These are phyloP conservation scores for Penicillium desertorum DNA, from an alignment of 495 filamentous ascomycete species.

Conservation along the genomic window DNA sequence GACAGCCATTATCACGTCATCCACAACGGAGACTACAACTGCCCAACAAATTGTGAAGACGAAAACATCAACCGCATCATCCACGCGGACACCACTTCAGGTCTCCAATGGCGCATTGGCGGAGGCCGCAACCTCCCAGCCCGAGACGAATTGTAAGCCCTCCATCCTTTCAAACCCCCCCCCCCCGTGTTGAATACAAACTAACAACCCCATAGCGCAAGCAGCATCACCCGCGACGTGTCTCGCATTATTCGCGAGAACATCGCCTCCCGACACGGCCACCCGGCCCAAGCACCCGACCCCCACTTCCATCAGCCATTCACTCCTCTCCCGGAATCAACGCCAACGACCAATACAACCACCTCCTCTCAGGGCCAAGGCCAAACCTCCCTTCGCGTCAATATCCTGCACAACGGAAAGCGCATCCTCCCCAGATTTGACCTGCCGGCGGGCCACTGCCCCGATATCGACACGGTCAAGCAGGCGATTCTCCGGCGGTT, in stretches of 20 bases:
- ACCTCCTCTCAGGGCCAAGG: constrained; percentile 7
- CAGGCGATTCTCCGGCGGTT: constrained; percentile 37
- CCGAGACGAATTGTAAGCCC: constrained; percentile 45
- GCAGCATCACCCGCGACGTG: constrained; percentile 45
- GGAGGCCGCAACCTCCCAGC: constrained; percentile 29
- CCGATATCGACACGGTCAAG: constrained; percentile 35
- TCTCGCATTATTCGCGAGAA: constrained; percentile 45
- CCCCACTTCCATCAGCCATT: constrained; percentile 22
- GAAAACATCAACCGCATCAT: constrained; percentile 39
- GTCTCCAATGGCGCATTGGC: constrained; percentile 43
- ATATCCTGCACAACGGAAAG: constrained; percentile 44
- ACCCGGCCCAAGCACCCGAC: constrained; percentile 16
- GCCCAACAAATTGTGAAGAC: constrained; percentile 35
- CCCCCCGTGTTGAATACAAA: constrained; percentile 3
- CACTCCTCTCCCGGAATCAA: constrained; percentile 15
- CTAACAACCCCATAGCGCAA: constrained; percentile 35
- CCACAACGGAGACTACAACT: constrained; percentile 38
- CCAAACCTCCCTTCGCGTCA: constrained; percentile 40
- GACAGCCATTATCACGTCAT: constrained; percentile 47
- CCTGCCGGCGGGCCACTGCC: constrained; percentile 37
- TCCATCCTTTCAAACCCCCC: not conserved
- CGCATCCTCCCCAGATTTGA: constrained; percentile 43
- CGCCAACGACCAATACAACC: constrained; percentile 6
- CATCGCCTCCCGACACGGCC: constrained; percentile 31
- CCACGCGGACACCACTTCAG: constrained; percentile 28